Base-by-base conservation (phyloP, 768 basidiomycete genomes). In the Leccinum disarticulatum region DNA sequence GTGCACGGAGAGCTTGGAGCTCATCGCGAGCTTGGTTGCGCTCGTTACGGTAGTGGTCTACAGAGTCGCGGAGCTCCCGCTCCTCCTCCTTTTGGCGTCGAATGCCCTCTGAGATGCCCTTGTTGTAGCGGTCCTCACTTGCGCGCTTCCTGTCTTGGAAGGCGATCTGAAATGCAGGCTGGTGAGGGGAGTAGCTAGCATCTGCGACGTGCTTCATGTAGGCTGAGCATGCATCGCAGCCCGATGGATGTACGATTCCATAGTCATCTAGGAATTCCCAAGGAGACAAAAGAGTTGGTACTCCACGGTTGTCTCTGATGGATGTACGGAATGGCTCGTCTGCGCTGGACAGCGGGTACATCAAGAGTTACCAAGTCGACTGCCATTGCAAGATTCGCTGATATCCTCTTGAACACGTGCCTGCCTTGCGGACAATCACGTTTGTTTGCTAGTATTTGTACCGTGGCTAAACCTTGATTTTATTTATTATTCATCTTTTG, bases 191-290 rank as follows among this genome's bases (percentile, higher is more conserved):
- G 61, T 76, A 73, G 61, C 70, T 77, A 25, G 77, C 76, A 55
- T 76, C 76, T 13, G 74, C 72, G 60, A 78, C 66, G 59, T 79
- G 78, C 55, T 74, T 71, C 71, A 76, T 77, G 64, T 78, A 80
- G 11, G 70, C 66, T 6, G 72, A 61, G 60, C 78, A 79, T 14
- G 70, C 66, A 19, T 69, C 70, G 65, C 78, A 79, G 60, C 74
- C 79, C 1, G 74, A 70, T 6, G 73, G 70, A 52, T 79, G 78
- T 3, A 79, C 73, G 38, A 79, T 70, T 27, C 78, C 78, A 57
- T 74, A 77, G 63, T 71, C 70, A 15, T 76, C 70, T 60, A 78
- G 70, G 67, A 68, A 74, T 68, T 77, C 76, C 78, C 78, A 79
- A 7, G 74, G 69, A 2, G 76, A 74, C 36, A 73, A 56, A 25